Conservation (phyloP, 2,329 filamentous ascomycete genomes). For the Sporothrix protearum region DNA sequence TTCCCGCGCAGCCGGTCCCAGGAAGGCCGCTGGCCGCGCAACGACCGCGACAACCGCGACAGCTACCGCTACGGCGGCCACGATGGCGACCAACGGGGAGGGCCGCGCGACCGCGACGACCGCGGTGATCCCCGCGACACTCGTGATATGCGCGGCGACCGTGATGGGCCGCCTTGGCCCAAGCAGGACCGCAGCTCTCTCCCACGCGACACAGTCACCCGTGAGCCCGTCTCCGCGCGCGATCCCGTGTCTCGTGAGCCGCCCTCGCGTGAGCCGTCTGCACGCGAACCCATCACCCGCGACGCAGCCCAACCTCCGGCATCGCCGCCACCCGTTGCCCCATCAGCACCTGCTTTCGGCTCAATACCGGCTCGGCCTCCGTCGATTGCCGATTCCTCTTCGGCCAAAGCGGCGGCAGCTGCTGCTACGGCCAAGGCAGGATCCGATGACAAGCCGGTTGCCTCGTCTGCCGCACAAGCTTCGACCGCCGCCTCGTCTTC, state of each 20-base stretch:
- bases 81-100: conserved; percentile 37
- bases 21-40: conserved; percentile 56
- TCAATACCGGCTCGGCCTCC: conserved; percentile 49
- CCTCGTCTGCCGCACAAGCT: conserved; percentile 38
- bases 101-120: conserved; percentile 46
- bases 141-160: conserved; percentile 36
- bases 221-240: conserved; percentile 38
- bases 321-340: conserved; percentile 56
- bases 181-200: conserved; percentile 51
- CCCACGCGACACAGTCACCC: conserved; percentile 45
- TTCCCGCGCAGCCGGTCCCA: conserved; percentile 62
- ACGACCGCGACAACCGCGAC: conserved; percentile 52
- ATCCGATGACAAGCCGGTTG: conserved; percentile 46
- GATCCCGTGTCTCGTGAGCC: not conserved
- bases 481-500: conserved; percentile 12
- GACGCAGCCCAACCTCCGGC: conserved; percentile 40
- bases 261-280: not conserved
- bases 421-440: conserved; percentile 54
- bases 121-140: conserved; percentile 45
- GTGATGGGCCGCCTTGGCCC: conserved; percentile 44
- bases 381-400: conserved; percentile 37
- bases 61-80: conserved; percentile 36
- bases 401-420: conserved; percentile 41
- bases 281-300: conserved; percentile 23
- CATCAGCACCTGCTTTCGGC: conserved; percentile 57